Conservation (phyloP, 768 basidiomycete species). For the Lactarius quietus region DNA sequence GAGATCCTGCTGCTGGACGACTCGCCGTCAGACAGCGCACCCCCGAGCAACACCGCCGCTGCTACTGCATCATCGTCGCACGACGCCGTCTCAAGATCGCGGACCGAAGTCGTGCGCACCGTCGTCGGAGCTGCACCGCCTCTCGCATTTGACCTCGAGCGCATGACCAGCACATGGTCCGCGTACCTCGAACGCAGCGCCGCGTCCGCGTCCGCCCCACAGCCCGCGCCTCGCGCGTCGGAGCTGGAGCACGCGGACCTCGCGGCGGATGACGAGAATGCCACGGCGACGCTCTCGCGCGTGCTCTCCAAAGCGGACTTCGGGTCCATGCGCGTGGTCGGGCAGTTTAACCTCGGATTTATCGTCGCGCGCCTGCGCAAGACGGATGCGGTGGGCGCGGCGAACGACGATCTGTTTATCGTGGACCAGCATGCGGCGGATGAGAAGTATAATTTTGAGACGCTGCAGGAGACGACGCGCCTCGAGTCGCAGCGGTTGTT, state of each 20-base stretch:
- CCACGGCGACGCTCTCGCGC: slow-evolving; percentile 67
- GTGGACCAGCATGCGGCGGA: slow-evolving; percentile 97
- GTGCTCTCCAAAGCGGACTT: slow-evolving; percentile 90
- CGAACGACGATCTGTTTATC: slow-evolving; percentile 89
- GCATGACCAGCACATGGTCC: slow-evolving; percentile 8
- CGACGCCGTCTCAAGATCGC: background rate
- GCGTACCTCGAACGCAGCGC: slow-evolving; percentile 3
- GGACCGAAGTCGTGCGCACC: slow-evolving; percentile 24
- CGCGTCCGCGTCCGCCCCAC: background rate
- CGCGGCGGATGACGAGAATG: slow-evolving; percentile 49
- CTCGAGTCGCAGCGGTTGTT: slow-evolving; percentile 86
- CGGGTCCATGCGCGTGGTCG: slow-evolving; percentile 73
- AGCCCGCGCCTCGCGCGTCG: background rate
- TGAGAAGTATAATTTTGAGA: slow-evolving; percentile 99
- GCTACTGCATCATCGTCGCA: slow-evolving; percentile 2
- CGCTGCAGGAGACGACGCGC: slow-evolving; percentile 81
- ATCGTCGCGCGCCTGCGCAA: slow-evolving; percentile 73
- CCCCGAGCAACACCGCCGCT: background rate
- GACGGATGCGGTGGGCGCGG: slow-evolving; percentile 22
- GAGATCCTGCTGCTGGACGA: background rate
- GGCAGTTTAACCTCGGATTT: slow-evolving; percentile 96
- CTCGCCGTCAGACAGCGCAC: background rate
- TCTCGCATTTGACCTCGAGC: slow-evolving; percentile 14
- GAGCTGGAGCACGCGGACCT: slow-evolving; percentile 28
- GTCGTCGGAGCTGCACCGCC: background rate